These are phyloP conservation scores for Erigeron canadensis DNA, from an alignment of 129 eudicot genomes.

Conservation along the genomic window DNA sequence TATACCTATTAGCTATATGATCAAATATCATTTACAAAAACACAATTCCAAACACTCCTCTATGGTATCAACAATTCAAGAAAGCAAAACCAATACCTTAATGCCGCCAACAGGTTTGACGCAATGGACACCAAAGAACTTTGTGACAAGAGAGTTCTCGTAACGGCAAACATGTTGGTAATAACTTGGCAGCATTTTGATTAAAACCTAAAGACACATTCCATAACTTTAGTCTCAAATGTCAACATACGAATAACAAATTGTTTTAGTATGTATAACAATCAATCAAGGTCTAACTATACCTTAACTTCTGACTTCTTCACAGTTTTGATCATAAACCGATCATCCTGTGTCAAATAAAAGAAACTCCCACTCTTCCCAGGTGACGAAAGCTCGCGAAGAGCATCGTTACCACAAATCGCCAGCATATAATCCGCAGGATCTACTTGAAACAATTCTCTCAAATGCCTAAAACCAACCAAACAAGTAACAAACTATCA, in stretches of 20 bases:
- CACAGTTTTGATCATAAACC: conserved; percentile 95
- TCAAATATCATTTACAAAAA: conserved; percentile 30
- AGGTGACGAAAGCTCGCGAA: conserved; percentile 93
- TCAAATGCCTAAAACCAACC: conserved; percentile 57
- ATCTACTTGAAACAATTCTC: conserved; percentile 89
- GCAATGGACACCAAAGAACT: conserved; percentile 92
- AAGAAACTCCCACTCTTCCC: conserved; percentile 99
- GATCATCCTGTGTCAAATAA: conserved; percentile 92
- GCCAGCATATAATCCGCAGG: conserved; percentile 99
- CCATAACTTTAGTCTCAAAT: conserved; percentile 18
- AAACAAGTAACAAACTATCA: neutral
- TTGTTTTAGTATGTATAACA: neutral
- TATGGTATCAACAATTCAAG: neutral
- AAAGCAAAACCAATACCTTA: neutral
- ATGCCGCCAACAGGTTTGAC: conserved; percentile 87
- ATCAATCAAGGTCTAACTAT: conserved; percentile 1
- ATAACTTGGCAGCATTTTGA: conserved; percentile 92
- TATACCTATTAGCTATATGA: conserved; percentile 82
- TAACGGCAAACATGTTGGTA: conserved; percentile 77
- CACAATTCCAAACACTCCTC: conserved; percentile 1
- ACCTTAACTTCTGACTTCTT: conserved; percentile 99
- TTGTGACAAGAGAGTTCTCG: conserved; percentile 90
- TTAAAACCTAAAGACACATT: conserved; percentile 57
- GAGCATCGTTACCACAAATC: conserved; percentile 92
- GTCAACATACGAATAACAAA: neutral